Base-by-base conservation (phyloP, 164 flowering plant species). In the Taxillus chinensis region DNA sequence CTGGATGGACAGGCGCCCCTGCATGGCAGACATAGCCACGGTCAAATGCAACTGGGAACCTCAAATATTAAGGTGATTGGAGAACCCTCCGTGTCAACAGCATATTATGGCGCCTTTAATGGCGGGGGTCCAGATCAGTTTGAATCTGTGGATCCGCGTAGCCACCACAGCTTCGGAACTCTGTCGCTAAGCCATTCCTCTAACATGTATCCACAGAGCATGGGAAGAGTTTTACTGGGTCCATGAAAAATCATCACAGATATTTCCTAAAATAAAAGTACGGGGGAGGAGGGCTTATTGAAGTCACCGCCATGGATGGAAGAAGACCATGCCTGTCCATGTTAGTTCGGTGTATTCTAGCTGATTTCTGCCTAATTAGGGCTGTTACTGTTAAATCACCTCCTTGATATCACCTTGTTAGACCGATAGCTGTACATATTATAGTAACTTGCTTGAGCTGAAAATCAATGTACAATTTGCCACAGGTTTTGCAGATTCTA, bases 161-260 rank as follows among this genome's bases (percentile, higher is more conserved):
- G 64, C 49, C 73, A 74, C 59, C 82, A 60, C 50, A 72, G 62
- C 56, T 73, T 77, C 12, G 79, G 76, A 50, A 57, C 78, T 60
- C 68, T 72, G 41, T 71, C 84, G 57, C 45, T 82, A 52, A 79
- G 69, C 67, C 89, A 79, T 67, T 71, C 90, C 16, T 68, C 88
- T 50, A 70, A 71, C 59, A 73, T 80, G 3, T 83, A 73, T 72
- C 86, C 71, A 38, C 86, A 79, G 71, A 83, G 69, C 68, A 60
- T 77, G 68, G 92, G 86, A 65, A 78, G 83, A 69, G 67, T 83
- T 63, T 66, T 79, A 66, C 71, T 80, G 69, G 87, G 91, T 55
- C 96, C 96, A 3, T 87, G 69, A 70, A 69, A 58, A 39, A 66
- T 42, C 55, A 64, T 41, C 4, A 8, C 0, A 2, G 38, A 8